Evolutionary conservation across 2,329 filamentous ascomycete genomes (phyloP).

Genomic region (Diaporthe sp.): DNA sequence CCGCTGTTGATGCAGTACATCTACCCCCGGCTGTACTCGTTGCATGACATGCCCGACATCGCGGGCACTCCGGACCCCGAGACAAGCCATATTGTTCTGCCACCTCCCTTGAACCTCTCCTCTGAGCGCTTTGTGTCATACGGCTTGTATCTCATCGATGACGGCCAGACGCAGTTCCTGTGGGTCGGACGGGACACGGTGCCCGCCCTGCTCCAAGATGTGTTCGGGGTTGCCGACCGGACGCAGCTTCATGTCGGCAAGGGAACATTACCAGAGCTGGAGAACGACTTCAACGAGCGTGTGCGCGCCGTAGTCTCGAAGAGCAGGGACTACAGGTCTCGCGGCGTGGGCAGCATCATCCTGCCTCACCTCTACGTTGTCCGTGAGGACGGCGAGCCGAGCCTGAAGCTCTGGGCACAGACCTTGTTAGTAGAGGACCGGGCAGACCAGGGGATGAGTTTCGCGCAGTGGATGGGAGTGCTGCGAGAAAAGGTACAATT

Average conservation of each 20-base stretch:
- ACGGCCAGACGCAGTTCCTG: slow-evolving; percentile 96
- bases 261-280: slow-evolving; percentile 84
- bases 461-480: slow-evolving; percentile 91
- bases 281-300: slow-evolving; percentile 96
- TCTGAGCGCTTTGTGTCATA: slow-evolving; percentile 90
- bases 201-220: slow-evolving; percentile 86
- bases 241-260: slow-evolving; percentile 92
- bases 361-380: slow-evolving; percentile 94
- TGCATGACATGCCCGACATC: slow-evolving; percentile 96
- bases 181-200: slow-evolving; percentile 96
- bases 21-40: slow-evolving; percentile 83
- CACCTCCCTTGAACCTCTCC: slow-evolving; percentile 85
- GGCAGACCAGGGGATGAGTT: slow-evolving; percentile 92
- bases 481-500: slow-evolving; percentile 88
- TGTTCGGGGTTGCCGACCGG: slow-evolving; percentile 89
- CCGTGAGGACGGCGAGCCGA: slow-evolving; percentile 94
- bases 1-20: slow-evolving; percentile 95
- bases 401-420: slow-evolving; percentile 95
- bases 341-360: slow-evolving; percentile 92
- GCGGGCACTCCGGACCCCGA: slow-evolving; percentile 86
- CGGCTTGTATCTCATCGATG: slow-evolving; percentile 95
- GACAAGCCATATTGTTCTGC: slow-evolving; percentile 90
- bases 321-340: slow-evolving; percentile 86
- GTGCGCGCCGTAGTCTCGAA: slow-evolving; percentile 92
- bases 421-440: slow-evolving; percentile 95